Base-by-base conservation (phyloP, 257 asterid species). In the Scutellaria galericulata region DNA sequence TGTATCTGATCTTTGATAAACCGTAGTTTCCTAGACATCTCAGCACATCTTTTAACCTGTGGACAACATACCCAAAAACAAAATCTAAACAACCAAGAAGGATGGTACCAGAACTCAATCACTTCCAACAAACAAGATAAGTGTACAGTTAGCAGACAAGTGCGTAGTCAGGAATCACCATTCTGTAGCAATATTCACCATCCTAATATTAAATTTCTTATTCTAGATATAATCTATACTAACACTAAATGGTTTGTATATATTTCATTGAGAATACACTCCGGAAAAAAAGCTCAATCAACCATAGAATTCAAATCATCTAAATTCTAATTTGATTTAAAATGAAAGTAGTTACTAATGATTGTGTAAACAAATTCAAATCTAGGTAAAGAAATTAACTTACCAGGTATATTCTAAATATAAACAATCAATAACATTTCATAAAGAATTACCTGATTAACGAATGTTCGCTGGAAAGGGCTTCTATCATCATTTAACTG, bases 21-120 rank as follows among this genome's bases (percentile, higher is more conserved):
- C 0, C 96, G 87, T 47, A 95, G 86, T 80, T 92, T 95, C 62
- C 99, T 86, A 60, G 96, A 87, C 99, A 95, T 95, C 92, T 95
- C 99, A 47, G 94, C 97, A 81, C 99, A 95, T 86, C 98, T 86
- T 87, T 95, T 95, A 56, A 92, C 98, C 99, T 95, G 83, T 59
- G 51, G 78, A 73, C 68, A 63, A 55, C 69, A 58, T 44, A 50
- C 55, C 58, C 60, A 68, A 15, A 50, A 70, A 14, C 18, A 37
- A 66, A 72, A 79, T 61, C 52, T 75, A 66, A 37, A 66, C 50
- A 80, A 51, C 24, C 40, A 78, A 74, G 58, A 66, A 37, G 54
- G 64, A 62, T 39, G 20, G 65, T 61, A 63, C 39, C 27, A 70
- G 44, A 47, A 65, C 52, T 60, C 40, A 66, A 62, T 55, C 50